phyloP scores from a whole-genome alignment of 2,329 filamentous ascomycete genomes.

The Colletotrichum tropicale region DNA sequence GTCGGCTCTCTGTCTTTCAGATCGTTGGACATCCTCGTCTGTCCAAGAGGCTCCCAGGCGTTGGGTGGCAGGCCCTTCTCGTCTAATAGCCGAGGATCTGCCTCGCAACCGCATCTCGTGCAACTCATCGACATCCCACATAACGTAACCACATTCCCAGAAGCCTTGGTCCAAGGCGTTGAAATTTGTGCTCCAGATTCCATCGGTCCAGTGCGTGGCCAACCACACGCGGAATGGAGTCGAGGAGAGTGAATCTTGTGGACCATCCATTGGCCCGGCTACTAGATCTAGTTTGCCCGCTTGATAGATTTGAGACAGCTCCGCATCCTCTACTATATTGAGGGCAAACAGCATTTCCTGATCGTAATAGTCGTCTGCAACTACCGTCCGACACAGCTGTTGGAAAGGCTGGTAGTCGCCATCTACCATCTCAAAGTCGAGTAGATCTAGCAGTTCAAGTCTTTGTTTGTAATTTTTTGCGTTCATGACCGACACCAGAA shows the following conservation, averaged over 20 bases:
- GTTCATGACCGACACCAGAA: background rate
- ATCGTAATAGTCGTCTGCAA: background rate
- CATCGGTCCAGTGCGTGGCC: background rate
- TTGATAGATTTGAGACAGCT: background rate
- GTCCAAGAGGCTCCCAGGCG: background rate
- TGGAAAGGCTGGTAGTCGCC: background rate
- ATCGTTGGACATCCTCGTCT: background rate
- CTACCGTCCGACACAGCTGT: background rate
- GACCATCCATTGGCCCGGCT: background rate
- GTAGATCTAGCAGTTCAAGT: background rate
- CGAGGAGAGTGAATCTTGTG: background rate
- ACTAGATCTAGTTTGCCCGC: background rate
- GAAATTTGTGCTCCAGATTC: background rate
- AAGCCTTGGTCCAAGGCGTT: background rate
- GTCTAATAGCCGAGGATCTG: background rate
- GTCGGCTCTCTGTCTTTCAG: background rate
- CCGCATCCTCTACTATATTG: background rate
- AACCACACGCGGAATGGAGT: background rate
- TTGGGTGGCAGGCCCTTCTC: background rate
- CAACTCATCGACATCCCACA: background rate
- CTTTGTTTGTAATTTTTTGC: background rate
- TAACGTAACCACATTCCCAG: background rate
- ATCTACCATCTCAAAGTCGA: background rate
- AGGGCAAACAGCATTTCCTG: background rate
- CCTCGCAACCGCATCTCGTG: background rate